Conservation (phyloP, 192 early-diverging fungal species). For the Blastocladiella britannica region DNA sequence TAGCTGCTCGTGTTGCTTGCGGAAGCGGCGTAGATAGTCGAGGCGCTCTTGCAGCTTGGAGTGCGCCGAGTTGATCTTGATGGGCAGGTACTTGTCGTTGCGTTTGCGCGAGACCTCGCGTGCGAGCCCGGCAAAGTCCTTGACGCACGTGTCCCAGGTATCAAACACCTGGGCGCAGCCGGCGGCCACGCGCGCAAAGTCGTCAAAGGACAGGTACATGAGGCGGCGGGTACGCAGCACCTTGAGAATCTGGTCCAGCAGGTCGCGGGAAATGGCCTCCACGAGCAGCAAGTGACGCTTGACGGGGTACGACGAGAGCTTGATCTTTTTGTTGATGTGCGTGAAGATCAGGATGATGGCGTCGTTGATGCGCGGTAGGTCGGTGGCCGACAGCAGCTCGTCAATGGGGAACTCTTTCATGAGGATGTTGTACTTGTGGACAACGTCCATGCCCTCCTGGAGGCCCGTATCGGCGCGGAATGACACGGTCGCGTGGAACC, state of each 20-base stretch:
- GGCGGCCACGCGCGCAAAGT: slow-evolving; percentile 68
- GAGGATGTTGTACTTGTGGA: slow-evolving; percentile 83
- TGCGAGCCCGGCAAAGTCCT: slow-evolving; percentile 87
- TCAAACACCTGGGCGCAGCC: slow-evolving; percentile 73
- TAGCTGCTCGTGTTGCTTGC: slow-evolving; percentile 95
- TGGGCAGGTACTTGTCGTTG: slow-evolving; percentile 79
- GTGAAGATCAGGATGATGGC: slow-evolving; percentile 67
- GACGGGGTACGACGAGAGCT: slow-evolving; percentile 79
- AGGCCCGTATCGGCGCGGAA: slow-evolving; percentile 95
- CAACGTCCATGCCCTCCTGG: slow-evolving; percentile 81
- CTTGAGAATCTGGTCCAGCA: slow-evolving; percentile 77
- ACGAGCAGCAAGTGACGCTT: slow-evolving; percentile 78
- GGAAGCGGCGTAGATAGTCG: slow-evolving; percentile 70
- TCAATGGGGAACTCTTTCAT: slow-evolving; percentile 99
- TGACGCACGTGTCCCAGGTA: slow-evolving; percentile 85
- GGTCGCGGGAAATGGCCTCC: slow-evolving; percentile 83
- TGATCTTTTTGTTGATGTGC: slow-evolving; percentile 95
- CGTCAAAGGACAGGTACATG: slow-evolving; percentile 81
- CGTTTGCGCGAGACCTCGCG: slow-evolving; percentile 86
- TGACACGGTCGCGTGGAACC: slow-evolving; percentile 92
- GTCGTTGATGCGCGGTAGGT: slow-evolving; percentile 58
- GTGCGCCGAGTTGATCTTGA: slow-evolving; percentile 84
- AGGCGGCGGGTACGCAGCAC: slow-evolving; percentile 70
- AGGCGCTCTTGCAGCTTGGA: slow-evolving; percentile 83
- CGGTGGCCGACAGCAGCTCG: slow-evolving; percentile 86